phyloP scores from a whole-genome alignment of 257 asterid genomes.

The Solanum appendiculatum region DNA sequence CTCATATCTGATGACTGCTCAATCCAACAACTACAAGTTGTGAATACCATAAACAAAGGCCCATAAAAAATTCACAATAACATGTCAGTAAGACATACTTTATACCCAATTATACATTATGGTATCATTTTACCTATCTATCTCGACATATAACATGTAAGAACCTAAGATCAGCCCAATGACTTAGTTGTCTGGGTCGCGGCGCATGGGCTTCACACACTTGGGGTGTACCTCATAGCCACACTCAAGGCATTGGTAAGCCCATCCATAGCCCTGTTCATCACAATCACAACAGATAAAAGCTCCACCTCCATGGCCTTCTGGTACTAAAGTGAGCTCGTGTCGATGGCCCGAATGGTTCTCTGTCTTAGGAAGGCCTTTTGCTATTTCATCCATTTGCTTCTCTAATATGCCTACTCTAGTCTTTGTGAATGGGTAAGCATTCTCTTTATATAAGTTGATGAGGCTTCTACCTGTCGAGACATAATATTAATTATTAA shows the following conservation, averaged over 20 bases:
- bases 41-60: neutral
- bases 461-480: constrained; percentile 37
- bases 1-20: neutral
- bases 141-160: neutral
- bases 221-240: constrained; percentile 75
- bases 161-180: neutral
- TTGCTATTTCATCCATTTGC: constrained; percentile 37
- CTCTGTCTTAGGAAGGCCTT: constrained; percentile 30
- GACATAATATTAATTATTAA: neutral
- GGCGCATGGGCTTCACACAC: constrained; percentile 24
- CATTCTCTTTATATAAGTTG: constrained; percentile 46
- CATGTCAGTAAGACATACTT: neutral
- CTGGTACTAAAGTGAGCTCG: constrained; percentile 51
- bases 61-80: neutral
- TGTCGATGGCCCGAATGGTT: constrained; percentile 41
- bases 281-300: constrained; percentile 71
- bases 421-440: constrained; percentile 47
- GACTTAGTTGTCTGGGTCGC: neutral
- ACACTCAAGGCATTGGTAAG: constrained; percentile 56
- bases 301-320: constrained; percentile 63
- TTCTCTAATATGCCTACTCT: constrained; percentile 28
- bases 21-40: neutral
- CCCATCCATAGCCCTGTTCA: constrained; percentile 85
- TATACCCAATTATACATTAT: neutral
- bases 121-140: neutral